Evolutionary conservation across 108 stramenopile species (phyloP), one percentile per base, ranked within the genome.

Genomic region (Stephanodiscus triporus): DNA sequence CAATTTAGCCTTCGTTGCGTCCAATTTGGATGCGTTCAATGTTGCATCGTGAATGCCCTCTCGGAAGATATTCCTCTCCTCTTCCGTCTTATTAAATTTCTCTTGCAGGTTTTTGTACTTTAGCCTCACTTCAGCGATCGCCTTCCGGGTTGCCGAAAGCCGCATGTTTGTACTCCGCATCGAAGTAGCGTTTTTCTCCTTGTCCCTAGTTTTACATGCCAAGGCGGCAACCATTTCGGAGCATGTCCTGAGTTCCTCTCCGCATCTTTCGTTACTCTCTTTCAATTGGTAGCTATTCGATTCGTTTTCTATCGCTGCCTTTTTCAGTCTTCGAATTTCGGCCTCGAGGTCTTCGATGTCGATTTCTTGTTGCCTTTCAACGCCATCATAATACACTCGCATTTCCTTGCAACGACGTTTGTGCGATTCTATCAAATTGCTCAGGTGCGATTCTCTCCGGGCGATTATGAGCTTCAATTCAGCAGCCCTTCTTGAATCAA

Each of bases 261-360:
- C 69, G 53, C 63, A 29, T 13, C 43, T 23, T 34, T 36, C 37
- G 48, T 81, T 81, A 48, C 69, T 64, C 9, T 30, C 45, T 66
- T 47, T 70, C 50, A 81, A 32, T 4, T 65, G 43, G 26, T 55
- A 48, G 42, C 51, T 81, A 38, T 56, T 47, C 36, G 60, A 38
- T 30, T 48, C 47, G 64, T 81, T 38, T 26, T 75, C 47, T 7
- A 67, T 22, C 14, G 73, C 80, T 51, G 69, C 64, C 56, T 75
- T 75, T 37, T 75, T 75, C 49, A 81, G 74, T 59, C 59, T 54
- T 56, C 70, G 68, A 45, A 81, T 75, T 29, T 81, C 70, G 22
- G 68, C 62, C 13, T 70, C 70, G 26, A 81, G 59, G 19, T 75
- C 65, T 75, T 81, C 80, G 14, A 75, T 75, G n/a, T 81, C 70